These are phyloP conservation scores for Taiozyma sp. DNA, from an alignment of 1,139 yeast species.

Conservation along the genomic window DNA sequence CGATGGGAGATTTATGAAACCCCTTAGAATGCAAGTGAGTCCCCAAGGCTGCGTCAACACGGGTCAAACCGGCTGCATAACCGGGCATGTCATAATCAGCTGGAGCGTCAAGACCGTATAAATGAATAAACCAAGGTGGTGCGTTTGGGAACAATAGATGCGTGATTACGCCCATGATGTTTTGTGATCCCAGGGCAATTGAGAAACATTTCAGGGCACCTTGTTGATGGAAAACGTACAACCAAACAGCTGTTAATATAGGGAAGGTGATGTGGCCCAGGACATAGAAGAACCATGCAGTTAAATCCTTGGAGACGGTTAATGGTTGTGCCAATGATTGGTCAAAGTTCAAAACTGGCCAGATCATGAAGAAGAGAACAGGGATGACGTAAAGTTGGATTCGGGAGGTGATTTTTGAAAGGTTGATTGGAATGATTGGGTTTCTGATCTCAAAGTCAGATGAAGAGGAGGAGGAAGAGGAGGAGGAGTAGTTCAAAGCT, in stretches of 20 bases:
- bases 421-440: constrained; percentile 7
- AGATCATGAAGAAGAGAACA: constrained; percentile 17
- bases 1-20: constrained; percentile 63
- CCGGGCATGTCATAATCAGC: constrained; percentile 61
- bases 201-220: constrained; percentile 52
- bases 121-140: constrained; percentile 67
- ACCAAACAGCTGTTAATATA: constrained; percentile 55
- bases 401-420: constrained; percentile 11
- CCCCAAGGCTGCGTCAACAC: constrained; percentile 61
- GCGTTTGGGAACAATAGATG: constrained; percentile 62
- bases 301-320: constrained; percentile 41
- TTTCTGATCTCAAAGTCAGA: neutral
- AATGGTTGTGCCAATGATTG: constrained; percentile 18
- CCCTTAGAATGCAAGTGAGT: constrained; percentile 59
- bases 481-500: neutral
- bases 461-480: neutral
- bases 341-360: constrained; percentile 24
- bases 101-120: constrained; percentile 48
- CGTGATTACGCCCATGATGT: constrained; percentile 54
- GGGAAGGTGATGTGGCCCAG: constrained; percentile 57
- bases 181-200: constrained; percentile 52
- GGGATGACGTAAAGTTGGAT: constrained; percentile 21
- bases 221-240: constrained; percentile 64
- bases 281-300: constrained; percentile 60
- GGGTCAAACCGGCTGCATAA: constrained; percentile 63